These are phyloP conservation scores for Pulveroboletus sp. DNA, from an alignment of 768 basidiomycete genomes.

Conservation along the genomic window DNA sequence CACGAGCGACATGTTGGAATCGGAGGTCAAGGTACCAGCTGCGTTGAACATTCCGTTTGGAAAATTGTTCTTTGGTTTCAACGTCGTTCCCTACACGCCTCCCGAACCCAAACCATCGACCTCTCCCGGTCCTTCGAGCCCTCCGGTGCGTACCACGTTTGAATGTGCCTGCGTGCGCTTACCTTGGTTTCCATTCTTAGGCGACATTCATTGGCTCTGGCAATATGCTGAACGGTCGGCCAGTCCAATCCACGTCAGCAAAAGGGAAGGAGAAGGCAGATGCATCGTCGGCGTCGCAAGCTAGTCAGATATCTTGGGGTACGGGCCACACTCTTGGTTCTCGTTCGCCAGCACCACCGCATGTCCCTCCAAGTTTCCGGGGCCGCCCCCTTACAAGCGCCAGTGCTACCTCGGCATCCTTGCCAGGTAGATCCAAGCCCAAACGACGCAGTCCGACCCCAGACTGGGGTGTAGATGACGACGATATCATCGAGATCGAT, in stretches of 20 bases:
- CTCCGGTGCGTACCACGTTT: constrained; percentile 25
- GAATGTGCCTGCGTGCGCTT: neutral
- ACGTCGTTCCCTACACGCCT: constrained; percentile 64
- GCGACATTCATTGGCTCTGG: constrained; percentile 64
- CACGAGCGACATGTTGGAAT: constrained; percentile 72
- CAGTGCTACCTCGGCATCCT: constrained; percentile 46
- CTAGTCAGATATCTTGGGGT: constrained; percentile 37
- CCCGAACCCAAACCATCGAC: constrained; percentile 34
- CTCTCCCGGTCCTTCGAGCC: constrained; percentile 27
- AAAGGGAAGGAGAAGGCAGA: constrained; percentile 55
- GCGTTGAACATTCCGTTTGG: constrained; percentile 89
- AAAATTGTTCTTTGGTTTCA: constrained; percentile 95
- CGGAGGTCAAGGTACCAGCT: constrained; percentile 78
- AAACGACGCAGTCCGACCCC: constrained; percentile 61
- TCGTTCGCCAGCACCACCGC: constrained; percentile 12
- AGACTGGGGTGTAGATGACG: constrained; percentile 81
- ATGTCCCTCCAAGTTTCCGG: constrained; percentile 33
- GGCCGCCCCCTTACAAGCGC: constrained; percentile 49
- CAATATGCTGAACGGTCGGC: constrained; percentile 58
- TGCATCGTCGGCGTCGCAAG: constrained; percentile 30
- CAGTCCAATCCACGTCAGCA: constrained; percentile 33
- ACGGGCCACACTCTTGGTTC: constrained; percentile 50
- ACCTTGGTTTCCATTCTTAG: constrained; percentile 17
- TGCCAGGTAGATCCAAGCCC: constrained; percentile 37
- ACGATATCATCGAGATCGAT: constrained; percentile 81